These are phyloP conservation scores for Teunomyces kruisii DNA, from an alignment of 805 yeast genomes.

Conservation along the genomic window DNA sequence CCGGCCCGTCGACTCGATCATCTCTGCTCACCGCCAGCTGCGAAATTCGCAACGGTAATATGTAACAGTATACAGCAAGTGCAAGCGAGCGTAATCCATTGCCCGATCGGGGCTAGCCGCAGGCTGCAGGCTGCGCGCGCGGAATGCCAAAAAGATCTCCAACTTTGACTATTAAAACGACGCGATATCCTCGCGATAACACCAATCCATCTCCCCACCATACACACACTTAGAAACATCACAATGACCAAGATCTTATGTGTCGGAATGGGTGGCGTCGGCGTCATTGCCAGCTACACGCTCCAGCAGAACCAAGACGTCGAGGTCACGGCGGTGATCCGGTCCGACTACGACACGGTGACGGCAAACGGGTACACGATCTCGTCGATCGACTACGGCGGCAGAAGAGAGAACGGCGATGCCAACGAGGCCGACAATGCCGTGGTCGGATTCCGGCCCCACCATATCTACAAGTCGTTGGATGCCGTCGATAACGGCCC, in stretches of 20 bases:
- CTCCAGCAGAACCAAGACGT: slow-evolving; percentile 24
- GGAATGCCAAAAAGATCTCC: too few relatives aligned
- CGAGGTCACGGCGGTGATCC: slow-evolving; percentile 31
- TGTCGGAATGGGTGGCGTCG: slow-evolving; percentile 90
- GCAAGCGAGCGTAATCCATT: slow-evolving; percentile 1
- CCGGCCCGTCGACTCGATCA: not conserved
- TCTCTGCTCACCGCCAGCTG: slow-evolving; percentile 1
- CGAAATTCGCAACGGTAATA: slow-evolving; percentile 1
- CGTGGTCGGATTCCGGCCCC: slow-evolving; percentile 24
- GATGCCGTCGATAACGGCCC: slow-evolving; percentile 24
- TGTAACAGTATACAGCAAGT: not conserved
- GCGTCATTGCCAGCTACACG: slow-evolving; percentile 68
- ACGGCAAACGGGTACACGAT: slow-evolving; percentile 27
- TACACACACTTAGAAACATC: too few relatives aligned
- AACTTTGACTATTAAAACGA: too few relatives aligned
- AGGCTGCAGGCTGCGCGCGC: too few relatives aligned
- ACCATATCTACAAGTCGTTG: slow-evolving; percentile 24
- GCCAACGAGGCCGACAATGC: slow-evolving; percentile 14
- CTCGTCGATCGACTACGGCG: slow-evolving; percentile 30
- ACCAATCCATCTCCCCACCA: too few relatives aligned
- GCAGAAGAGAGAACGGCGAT: slow-evolving; percentile 14
- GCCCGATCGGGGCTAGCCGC: not conserved
- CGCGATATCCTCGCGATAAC: too few relatives aligned
- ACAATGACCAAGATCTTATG: slow-evolving; percentile 46
- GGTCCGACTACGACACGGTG: slow-evolving; percentile 32